A percentile compares a stretch with the other conserved stretches of the same genome.
Evolutionary conservation across 78 protist genomes (phyloP).

Genomic region (Chrysochromulina tobinii): DNA sequence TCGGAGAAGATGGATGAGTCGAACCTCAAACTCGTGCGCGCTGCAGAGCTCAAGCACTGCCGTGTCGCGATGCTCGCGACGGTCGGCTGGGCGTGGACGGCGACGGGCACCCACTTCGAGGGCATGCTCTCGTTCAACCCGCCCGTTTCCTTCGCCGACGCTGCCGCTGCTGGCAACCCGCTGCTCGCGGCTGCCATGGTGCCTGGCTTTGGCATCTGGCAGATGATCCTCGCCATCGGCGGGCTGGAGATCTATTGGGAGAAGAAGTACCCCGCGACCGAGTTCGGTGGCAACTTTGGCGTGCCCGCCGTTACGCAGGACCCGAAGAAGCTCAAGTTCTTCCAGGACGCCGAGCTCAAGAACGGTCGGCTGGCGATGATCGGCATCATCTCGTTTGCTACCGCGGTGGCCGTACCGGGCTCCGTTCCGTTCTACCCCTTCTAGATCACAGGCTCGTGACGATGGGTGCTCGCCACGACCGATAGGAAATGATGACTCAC

Average conservation of each 20-base stretch:
- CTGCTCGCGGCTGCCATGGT: not conserved
- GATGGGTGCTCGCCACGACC: too few relatives aligned
- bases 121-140: not conserved
- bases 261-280: slow-evolving; percentile 9
- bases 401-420: not conserved
- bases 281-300: not conserved
- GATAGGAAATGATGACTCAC: too few relatives aligned
- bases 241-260: not conserved
- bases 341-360: not conserved
- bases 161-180: not conserved
- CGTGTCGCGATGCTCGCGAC: not conserved
- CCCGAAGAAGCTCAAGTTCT: not conserved
- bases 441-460: too few relatives aligned
- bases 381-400: not conserved
- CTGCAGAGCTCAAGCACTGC: slow-evolving; percentile 7
- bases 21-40: not conserved
- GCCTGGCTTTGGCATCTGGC: not conserved
- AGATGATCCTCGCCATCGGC: not conserved
- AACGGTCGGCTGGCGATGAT: slow-evolving; percentile 19
- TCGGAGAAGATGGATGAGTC: not conserved
- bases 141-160: not conserved
- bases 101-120: slow-evolving; percentile 28
- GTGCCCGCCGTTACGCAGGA: not conserved
- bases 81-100: not conserved
- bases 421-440: not conserved